Conservation (phyloP, 192 early-diverging fungal genomes). For the Podila epigama region DNA sequence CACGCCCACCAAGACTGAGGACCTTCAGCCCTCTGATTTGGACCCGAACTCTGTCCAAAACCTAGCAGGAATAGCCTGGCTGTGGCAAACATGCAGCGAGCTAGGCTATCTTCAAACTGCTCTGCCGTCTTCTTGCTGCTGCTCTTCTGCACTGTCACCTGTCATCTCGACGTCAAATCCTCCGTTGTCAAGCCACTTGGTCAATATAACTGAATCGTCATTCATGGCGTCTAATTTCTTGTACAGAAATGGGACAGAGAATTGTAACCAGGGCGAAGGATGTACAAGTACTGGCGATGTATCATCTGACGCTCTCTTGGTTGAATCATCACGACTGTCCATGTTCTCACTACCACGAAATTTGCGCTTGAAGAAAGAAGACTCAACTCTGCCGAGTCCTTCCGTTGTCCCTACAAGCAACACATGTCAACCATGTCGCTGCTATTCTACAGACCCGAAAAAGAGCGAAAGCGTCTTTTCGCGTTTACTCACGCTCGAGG, state of each 20-base stretch:
- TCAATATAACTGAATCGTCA: no score
- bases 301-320: no score
- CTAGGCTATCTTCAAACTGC: slow-evolving; percentile 69
- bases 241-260: no score
- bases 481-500: slow-evolving; percentile 28
- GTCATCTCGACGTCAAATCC: slow-evolving; percentile 12
- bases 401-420: not conserved
- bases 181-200: no score
- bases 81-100: slow-evolving; percentile 76
- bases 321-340: no score
- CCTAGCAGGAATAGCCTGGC: slow-evolving; percentile 50
- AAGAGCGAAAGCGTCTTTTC: slow-evolving; percentile 29
- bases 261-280: no score
- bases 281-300: no score
- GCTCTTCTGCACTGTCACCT: slow-evolving; percentile 50
- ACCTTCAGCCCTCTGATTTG: slow-evolving; percentile 38
- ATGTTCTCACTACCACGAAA: no score
- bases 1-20: slow-evolving; percentile 38
- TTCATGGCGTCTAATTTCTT: no score
- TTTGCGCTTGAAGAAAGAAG: no score
- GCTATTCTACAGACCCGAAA: not conserved
- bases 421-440: slow-evolving; percentile 4
- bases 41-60: slow-evolving; percentile 37
- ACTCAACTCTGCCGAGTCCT: not conserved
- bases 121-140: slow-evolving; percentile 26